phyloP scores from a whole-genome alignment of 1,139 yeast species.

The Zygosaccharomyces pseudobailii region DNA sequence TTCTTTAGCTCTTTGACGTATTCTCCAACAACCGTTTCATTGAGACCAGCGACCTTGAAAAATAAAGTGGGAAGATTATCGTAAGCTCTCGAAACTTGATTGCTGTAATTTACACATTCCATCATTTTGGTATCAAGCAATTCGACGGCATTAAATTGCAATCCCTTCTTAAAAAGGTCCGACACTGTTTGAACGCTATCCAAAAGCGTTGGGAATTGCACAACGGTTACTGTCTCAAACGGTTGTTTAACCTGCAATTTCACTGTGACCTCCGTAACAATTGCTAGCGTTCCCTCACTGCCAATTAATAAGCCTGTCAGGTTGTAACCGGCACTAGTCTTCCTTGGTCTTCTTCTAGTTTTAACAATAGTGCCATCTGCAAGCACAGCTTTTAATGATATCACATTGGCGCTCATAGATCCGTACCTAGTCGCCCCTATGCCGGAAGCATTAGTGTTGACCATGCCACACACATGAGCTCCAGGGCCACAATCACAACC shows the following conservation, averaged over 20 bases:
- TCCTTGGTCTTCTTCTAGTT: slow-evolving; percentile 59
- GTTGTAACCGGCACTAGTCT: slow-evolving; percentile 66
- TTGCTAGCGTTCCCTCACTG: slow-evolving; percentile 66
- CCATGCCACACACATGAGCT: slow-evolving; percentile 64
- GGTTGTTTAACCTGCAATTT: slow-evolving; percentile 54
- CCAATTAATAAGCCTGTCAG: slow-evolving; percentile 63
- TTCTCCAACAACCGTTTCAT: slow-evolving; percentile 41
- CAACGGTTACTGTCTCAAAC: slow-evolving; percentile 52
- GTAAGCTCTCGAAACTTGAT: slow-evolving; percentile 42
- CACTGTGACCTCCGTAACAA: slow-evolving; percentile 65
- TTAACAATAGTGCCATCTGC: slow-evolving; percentile 66
- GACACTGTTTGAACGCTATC: slow-evolving; percentile 60
- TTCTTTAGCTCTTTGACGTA: slow-evolving; percentile 41
- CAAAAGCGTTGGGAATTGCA: slow-evolving; percentile 50
- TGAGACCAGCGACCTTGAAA: slow-evolving; percentile 58
- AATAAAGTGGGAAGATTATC: slow-evolving; percentile 57
- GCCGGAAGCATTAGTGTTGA: slow-evolving; percentile 67
- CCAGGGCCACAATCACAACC: slow-evolving; percentile 80
- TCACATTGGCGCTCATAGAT: slow-evolving; percentile 64
- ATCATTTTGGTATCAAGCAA: slow-evolving; percentile 54
- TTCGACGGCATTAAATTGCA: slow-evolving; percentile 60
- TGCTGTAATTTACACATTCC: slow-evolving; percentile 45
- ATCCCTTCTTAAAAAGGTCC: slow-evolving; percentile 47
- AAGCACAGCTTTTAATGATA: slow-evolving; percentile 54
- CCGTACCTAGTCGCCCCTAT: slow-evolving; percentile 68